phyloP scores from a whole-genome alignment of 495 filamentous ascomycete species.

The Penicillium pulvis region DNA sequence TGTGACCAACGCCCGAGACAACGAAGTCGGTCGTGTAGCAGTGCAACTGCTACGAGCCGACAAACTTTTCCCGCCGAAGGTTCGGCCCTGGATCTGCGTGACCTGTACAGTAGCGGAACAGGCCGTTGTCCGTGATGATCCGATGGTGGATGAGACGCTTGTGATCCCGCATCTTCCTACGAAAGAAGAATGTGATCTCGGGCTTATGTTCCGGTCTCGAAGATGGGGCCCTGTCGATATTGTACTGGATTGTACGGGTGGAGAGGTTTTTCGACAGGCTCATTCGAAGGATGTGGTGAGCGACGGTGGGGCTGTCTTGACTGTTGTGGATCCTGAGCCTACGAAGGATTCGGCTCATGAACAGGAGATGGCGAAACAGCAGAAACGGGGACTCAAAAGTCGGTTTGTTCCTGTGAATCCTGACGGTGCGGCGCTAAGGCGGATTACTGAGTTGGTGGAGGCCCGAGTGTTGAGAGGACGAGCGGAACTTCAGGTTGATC shows the following conservation, averaged over 20 bases:
- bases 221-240: slow-evolving; percentile 41
- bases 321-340: slow-evolving; percentile 36
- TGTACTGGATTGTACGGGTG: slow-evolving; percentile 43
- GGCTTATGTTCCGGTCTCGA: slow-evolving; percentile 31
- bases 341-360: slow-evolving; percentile 20
- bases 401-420: slow-evolving; percentile 45
- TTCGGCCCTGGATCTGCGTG: slow-evolving; percentile 44
- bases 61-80: slow-evolving; percentile 30
- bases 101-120: slow-evolving; percentile 38
- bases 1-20: slow-evolving; percentile 41
- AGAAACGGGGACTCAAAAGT: slow-evolving; percentile 32
- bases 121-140: slow-evolving; percentile 22
- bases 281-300: slow-evolving; percentile 38
- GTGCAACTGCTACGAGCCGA: slow-evolving; percentile 40
- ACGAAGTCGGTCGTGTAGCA: slow-evolving; percentile 40
- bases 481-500: slow-evolving; percentile 35
- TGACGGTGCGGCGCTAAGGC: slow-evolving; percentile 31
- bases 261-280: slow-evolving; percentile 33
- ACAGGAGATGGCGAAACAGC: slow-evolving; percentile 19
- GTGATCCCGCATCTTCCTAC: slow-evolving; percentile 28
- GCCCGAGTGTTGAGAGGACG: slow-evolving; percentile 32
- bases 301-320: slow-evolving; percentile 39
- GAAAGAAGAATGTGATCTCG: slow-evolving; percentile 31
- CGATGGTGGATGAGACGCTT: slow-evolving; percentile 38
- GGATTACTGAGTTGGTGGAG: slow-evolving; percentile 41